Base-by-base conservation (phyloP, 2,329 filamentous ascomycete genomes). In the Diaporthe velutina region DNA sequence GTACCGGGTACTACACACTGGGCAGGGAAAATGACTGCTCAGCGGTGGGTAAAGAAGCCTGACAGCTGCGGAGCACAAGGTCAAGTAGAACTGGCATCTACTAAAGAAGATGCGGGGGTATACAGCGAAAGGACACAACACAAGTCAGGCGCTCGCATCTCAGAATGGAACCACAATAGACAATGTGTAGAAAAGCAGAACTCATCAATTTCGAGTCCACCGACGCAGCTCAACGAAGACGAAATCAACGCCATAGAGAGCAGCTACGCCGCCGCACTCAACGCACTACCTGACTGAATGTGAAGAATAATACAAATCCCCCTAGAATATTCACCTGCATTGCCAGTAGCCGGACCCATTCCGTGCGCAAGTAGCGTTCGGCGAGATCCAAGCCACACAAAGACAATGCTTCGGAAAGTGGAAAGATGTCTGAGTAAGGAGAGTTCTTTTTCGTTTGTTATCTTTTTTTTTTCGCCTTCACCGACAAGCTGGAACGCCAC, bases 401-500 rank as follows among this genome's bases (percentile, higher is more conserved):
- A 38, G 57, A 42, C 52, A 30, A 28, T 57, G 57, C 42, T 70
- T 73, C 71, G 54, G 67, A 58, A 71, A 58, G 28, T 71, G 60
- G 57, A 35, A 67, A 38, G 50, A 64, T 22, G 57, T 66, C 25
- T 22, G 50, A 28, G 28, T 38, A 73, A 61, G 73, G 68, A 67
- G 52, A 45, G 38, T 66, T 55, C 68, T 72, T 72, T 54, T 72
- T 61, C 10, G 28, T 25, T 38, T 67, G n/a, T n/a, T n/a, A n/a
- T n/a, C n/a, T 61, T 28, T 54, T 50, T 40, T 45, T 58, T 55
- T 38, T 8, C 38, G n/a, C 45, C 40, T 57, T 54, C 61, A 68
- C 28, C 73, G 70, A 61, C 54, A 48, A 54, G 72, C 70, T 60
- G 45, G n/a, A 70, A 68, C 70, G 57, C 57, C 70, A 72, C 70